Evolutionary conservation across 2,329 filamentous ascomycete species (phyloP).

Genomic region (Venturia asperata): DNA sequence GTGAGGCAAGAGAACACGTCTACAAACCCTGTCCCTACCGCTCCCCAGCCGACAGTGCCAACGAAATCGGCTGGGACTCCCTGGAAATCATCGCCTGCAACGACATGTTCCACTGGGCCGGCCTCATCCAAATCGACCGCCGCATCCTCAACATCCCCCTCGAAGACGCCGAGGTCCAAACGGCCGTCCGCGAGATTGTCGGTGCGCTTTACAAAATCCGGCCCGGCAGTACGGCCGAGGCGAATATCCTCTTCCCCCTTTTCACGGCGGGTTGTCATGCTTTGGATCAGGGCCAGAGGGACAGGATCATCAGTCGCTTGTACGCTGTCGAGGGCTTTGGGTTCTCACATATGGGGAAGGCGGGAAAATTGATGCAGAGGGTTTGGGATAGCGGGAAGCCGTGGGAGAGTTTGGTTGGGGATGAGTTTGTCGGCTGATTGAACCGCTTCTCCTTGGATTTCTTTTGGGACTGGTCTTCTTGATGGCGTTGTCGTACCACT

Average conservation of each 20-base stretch:
- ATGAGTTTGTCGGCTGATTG: conserved; percentile 59
- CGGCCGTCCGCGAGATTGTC: conserved; percentile 57
- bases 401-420: conserved; percentile 61
- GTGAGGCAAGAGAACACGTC: conserved; percentile 42
- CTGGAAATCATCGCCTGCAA: conserved; percentile 65
- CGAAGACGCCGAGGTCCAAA: conserved; percentile 53
- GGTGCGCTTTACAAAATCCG: conserved; percentile 55
- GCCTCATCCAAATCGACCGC: conserved; percentile 66
- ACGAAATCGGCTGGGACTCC: conserved; percentile 47
- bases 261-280: conserved; percentile 78
- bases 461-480: too few species aligned
- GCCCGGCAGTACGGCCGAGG: conserved; percentile 63
- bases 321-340: conserved; percentile 63
- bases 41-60: conserved; percentile 22
- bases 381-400: conserved; percentile 61
- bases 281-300: conserved; percentile 47
- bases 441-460: too few species aligned
- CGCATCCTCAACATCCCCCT: conserved; percentile 59
- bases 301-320: conserved; percentile 58
- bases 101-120: conserved; percentile 72
- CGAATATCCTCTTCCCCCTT: conserved; percentile 70
- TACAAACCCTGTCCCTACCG: conserved; percentile 39
- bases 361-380: conserved; percentile 58
- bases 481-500: too few species aligned
- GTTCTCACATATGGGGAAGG: conserved; percentile 62